Evolutionary conservation across 2,329 filamentous ascomycete species (phyloP), one percentile per base, ranked within the genome.

Genomic region (Ophiostoma piceae): DNA sequence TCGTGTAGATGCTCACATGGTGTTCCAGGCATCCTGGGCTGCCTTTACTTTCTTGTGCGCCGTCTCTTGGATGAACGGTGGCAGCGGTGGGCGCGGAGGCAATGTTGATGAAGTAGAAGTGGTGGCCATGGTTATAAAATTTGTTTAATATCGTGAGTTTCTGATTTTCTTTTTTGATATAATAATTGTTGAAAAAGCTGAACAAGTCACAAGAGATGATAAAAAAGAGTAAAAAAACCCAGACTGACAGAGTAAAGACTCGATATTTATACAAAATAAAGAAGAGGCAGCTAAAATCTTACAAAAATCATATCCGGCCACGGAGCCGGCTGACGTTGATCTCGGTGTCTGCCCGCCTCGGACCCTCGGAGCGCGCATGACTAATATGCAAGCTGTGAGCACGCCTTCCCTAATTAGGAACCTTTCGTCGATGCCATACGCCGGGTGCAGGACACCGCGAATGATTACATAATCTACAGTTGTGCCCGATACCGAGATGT

Each of bases 21-120:
- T 90, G 76, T 96, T 96, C 92, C 92, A 96, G 2, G 89, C 82
- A 77, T 92, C 86, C 77, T 96, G 92, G 0, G 91, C 92, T 22
- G 88, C 89, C 80, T 96, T 96, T 73, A 96, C 92, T 78, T 96
- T 96, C 71, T 83, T 81, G 19, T 81, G 81, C 1, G 92, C 92
- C 0, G 88, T 89, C 76, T 92, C 89, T 41, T 80, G 80, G 0
- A 87, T 94, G 77, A 93, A 96, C 0, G 92, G 92, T 3, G 92
- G 92, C 62, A 82, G 81, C 0, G 85, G 85, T 2, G 82, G 83
- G 68, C 76, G 8, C 74, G 73, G 67, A 75, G 75, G 7, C 9
- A 57, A 26, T 12, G 51, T 4, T 39, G 73, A 14, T 22, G 66
- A 16, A 68, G 69, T 7, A 67, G 9, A 51, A 66, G 57, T 8